phyloP scores from a whole-genome alignment of 2,329 filamentous ascomycete genomes.

The Ophiostoma sp. region DNA sequence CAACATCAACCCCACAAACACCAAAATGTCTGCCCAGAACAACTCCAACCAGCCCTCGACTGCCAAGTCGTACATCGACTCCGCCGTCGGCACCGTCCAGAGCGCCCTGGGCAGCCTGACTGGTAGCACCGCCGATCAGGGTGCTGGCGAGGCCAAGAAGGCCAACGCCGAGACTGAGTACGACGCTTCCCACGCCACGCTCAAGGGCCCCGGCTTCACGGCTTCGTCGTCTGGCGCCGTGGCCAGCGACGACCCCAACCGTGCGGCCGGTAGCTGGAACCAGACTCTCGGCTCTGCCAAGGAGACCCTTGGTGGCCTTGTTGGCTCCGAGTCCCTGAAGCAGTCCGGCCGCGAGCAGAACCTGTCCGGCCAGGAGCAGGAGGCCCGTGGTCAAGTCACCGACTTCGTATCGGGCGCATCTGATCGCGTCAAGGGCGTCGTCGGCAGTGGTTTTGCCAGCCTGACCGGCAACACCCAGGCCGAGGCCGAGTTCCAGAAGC shows the following conservation, averaged over 20 bases:
- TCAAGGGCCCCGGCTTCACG: slow-evolving; percentile 67
- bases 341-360: slow-evolving; percentile 72
- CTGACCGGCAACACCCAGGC: slow-evolving; percentile 64
- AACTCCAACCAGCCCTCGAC: slow-evolving; percentile 56
- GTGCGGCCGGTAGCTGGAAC: slow-evolving; percentile 70
- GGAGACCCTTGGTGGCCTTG: slow-evolving; percentile 67
- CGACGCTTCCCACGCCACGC: slow-evolving; percentile 67
- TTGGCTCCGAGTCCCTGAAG: slow-evolving; percentile 74
- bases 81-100: slow-evolving; percentile 66
- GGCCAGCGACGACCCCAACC: slow-evolving; percentile 66
- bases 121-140: slow-evolving; percentile 63
- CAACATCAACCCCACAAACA: background rate
- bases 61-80: slow-evolving; percentile 70
- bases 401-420: slow-evolving; percentile 65
- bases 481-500: slow-evolving; percentile 58
- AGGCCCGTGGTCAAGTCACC: slow-evolving; percentile 73
- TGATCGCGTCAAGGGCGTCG: slow-evolving; percentile 58
- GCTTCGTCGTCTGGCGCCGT: slow-evolving; percentile 65
- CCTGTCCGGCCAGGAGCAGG: slow-evolving; percentile 68
- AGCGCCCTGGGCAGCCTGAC: slow-evolving; percentile 66
- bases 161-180: slow-evolving; percentile 61
- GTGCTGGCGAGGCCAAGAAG: slow-evolving; percentile 59
- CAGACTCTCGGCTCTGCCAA: slow-evolving; percentile 85
- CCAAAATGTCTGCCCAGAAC: slow-evolving; percentile 20
- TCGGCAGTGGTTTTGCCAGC: slow-evolving; percentile 66